phyloP scores from a whole-genome alignment of 2,329 filamentous ascomycete species.

The Sporothrix euskadiensis region DNA sequence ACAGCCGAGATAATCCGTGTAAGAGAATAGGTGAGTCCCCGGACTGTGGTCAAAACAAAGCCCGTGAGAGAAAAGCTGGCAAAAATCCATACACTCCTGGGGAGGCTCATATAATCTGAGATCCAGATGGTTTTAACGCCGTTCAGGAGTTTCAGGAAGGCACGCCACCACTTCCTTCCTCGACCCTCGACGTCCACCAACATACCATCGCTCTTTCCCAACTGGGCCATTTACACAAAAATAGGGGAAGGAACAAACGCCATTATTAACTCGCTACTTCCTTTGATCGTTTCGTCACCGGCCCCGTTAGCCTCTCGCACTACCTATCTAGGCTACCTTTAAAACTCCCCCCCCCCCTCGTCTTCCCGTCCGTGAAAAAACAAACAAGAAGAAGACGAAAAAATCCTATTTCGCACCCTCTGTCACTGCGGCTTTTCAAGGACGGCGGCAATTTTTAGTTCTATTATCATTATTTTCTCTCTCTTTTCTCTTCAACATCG shows the following conservation, averaged over 20 bases:
- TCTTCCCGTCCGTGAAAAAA: slow-evolving; percentile 2
- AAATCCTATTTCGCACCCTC: not conserved
- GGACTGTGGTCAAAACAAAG: not conserved
- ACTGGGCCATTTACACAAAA: slow-evolving; percentile 13
- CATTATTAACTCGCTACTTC: slow-evolving; percentile 13
- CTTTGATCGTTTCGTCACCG: slow-evolving; percentile 24
- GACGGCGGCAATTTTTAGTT: not conserved
- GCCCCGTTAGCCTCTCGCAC: slow-evolving; percentile 28
- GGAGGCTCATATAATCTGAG: slow-evolving; percentile 2
- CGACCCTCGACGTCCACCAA: not conserved
- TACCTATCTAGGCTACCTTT: slow-evolving; percentile 29
- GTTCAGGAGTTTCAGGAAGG: not conserved
- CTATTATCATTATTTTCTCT: not conserved
- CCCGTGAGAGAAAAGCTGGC: slow-evolving; percentile 3
- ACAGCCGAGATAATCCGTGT: not conserved
- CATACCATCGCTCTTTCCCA: slow-evolving; percentile 1
- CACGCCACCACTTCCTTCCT: slow-evolving; percentile 7
- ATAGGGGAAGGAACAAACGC: not conserved
- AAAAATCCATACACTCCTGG: not conserved
- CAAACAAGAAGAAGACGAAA: not conserved
- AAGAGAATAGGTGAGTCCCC: not conserved
- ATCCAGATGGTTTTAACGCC: not conserved
- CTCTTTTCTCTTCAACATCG: not conserved
- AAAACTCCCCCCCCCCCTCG: not conserved
- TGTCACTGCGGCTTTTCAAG: not conserved